Conservation (phyloP, 2,329 filamentous ascomycete species). For the Botryotinia calthae region DNA sequence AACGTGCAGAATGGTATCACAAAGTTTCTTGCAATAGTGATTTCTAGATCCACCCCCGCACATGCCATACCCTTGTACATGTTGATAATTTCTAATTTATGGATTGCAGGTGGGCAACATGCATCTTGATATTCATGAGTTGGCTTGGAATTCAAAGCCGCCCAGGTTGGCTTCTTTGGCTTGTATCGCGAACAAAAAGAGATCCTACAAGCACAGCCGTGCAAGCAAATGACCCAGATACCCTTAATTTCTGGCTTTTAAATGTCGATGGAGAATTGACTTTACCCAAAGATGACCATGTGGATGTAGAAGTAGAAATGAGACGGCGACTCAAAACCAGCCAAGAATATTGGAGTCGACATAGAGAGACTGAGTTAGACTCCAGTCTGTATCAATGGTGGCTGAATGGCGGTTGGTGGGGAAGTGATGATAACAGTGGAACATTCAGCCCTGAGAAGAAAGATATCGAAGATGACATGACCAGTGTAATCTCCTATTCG, state of each 20-base stretch:
- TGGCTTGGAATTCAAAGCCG: conserved; percentile 58
- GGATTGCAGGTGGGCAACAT: conserved; percentile 28
- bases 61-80: background rate
- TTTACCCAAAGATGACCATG: conserved; percentile 58
- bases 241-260: conserved; percentile 53
- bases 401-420: conserved; percentile 81
- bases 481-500: conserved; percentile 69
- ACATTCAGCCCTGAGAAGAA: conserved; percentile 63
- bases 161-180: conserved; percentile 60
- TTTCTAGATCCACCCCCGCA: too few species aligned
- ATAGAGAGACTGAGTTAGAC: conserved; percentile 67
- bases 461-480: conserved; percentile 67
- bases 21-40: background rate
- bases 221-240: conserved; percentile 34
- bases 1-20: background rate
- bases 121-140: conserved; percentile 45
- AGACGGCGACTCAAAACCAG: conserved; percentile 56
- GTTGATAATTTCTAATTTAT: background rate
- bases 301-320: conserved; percentile 81
- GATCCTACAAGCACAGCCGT: conserved; percentile 20
- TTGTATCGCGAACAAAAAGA: conserved; percentile 35
- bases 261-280: conserved; percentile 52
- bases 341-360: conserved; percentile 42
- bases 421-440: conserved; percentile 74
- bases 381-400: conserved; percentile 80